These are phyloP conservation scores for Exophiala sp. DNA, from an alignment of 2,329 filamentous ascomycete genomes.

Conservation along the genomic window DNA sequence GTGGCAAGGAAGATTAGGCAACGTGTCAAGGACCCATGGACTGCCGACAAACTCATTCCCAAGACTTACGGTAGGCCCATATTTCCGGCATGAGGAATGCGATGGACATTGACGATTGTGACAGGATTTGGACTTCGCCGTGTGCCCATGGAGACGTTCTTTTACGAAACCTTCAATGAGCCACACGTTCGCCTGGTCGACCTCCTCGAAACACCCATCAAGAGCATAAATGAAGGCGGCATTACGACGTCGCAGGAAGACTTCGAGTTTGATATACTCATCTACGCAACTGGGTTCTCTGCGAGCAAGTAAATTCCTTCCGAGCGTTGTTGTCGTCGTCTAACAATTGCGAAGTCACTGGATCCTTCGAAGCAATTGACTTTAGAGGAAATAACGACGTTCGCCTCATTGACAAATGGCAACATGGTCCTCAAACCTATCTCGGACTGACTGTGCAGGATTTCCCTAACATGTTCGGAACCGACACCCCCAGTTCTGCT, in stretches of 20 bases:
- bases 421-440: slow-evolving; percentile 36
- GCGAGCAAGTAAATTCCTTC: no score
- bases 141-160: slow-evolving; percentile 46
- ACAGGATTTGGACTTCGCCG: slow-evolving; percentile 51
- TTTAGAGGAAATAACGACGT: slow-evolving; percentile 39
- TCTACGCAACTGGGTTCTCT: no score
- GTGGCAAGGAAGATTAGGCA: slow-evolving; percentile 52
- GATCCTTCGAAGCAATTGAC: slow-evolving; percentile 40
- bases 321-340: no score
- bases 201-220: slow-evolving; percentile 41
- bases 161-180: slow-evolving; percentile 49
- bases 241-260: slow-evolving; percentile 25
- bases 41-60: slow-evolving; percentile 54
- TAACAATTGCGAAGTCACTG: slow-evolving; percentile 30
- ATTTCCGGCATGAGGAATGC: no score
- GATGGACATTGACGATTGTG: no score
- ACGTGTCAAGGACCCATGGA: slow-evolving; percentile 49
- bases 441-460: slow-evolving; percentile 40
- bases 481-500: no score
- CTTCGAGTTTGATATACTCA: no score
- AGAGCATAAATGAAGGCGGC: slow-evolving; percentile 29
- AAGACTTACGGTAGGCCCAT: slow-evolving; percentile 39
- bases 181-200: slow-evolving; percentile 47
- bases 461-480: slow-evolving; percentile 43
- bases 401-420: slow-evolving; percentile 25